Conservation (phyloP, 73 alveolate genomes). For the Paraurostyla sp. region DNA sequence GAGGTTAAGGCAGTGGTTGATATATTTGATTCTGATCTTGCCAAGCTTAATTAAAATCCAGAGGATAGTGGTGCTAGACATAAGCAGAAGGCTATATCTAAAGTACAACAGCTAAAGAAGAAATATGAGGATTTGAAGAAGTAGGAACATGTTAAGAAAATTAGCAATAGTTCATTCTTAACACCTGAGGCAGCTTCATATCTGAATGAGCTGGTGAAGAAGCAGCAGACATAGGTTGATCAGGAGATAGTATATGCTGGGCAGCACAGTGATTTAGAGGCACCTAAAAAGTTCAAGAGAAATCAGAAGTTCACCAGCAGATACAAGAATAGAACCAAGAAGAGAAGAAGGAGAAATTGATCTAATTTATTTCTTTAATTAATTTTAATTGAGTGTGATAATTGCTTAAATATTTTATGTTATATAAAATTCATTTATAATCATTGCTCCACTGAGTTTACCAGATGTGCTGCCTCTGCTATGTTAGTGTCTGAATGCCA, state of each 20-base stretch:
- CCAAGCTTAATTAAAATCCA: neutral
- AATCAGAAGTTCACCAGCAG: constrained; percentile 31
- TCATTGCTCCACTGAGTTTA: constrained; percentile 55
- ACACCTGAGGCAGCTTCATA: constrained; percentile 55
- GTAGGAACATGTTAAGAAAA: neutral
- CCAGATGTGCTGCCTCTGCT: constrained; percentile 73
- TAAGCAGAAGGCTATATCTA: neutral
- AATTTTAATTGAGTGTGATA: neutral
- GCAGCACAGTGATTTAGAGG: neutral
- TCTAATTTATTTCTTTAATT: neutral
- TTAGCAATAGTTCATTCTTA: neutral
- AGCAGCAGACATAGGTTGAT: neutral
- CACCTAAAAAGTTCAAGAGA: neutral
- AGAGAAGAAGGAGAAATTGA: constrained; percentile 16
- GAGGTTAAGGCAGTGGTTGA: constrained; percentile 44
- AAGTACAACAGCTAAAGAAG: constrained; percentile 5
- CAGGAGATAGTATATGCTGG: constrained; percentile 33
- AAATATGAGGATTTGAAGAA: constrained; percentile 23
- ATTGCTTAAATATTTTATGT: neutral
- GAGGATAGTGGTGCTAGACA: constrained; percentile 26
- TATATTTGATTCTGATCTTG: neutral
- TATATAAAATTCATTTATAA: neutral
- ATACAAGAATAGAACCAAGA: constrained; percentile 32
- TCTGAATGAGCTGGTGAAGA: constrained; percentile 3
- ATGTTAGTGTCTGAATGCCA: constrained; percentile 73